phyloP scores from a whole-genome alignment of 371 early-diverging fungal genomes.

The Rhizopus arrhizus region DNA sequence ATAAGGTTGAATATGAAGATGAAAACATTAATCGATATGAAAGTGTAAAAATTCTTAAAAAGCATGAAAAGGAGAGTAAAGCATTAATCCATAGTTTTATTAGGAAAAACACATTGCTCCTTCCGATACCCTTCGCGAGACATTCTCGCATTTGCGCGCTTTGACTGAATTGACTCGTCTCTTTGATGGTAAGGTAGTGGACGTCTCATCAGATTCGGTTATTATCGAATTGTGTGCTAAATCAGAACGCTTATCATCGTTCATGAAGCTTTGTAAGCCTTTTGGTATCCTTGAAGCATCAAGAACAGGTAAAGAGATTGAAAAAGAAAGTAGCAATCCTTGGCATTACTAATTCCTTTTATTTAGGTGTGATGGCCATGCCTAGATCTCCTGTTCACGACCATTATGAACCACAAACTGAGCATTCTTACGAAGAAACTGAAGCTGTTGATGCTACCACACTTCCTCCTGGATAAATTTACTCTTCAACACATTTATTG shows the following conservation, averaged over 20 bases:
- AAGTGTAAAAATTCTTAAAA: not conserved
- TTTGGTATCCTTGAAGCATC: constrained; percentile 95
- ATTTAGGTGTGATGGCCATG: constrained; percentile 89
- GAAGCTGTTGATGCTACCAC: constrained; percentile 79
- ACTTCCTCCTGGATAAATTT: constrained; percentile 89
- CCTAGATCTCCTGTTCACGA: constrained; percentile 83
- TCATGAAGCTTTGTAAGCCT: constrained; percentile 88
- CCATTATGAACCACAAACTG: constrained; percentile 63
- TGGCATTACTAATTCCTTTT: not conserved
- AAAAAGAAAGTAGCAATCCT: not conserved
- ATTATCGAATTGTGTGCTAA: constrained; percentile 89
- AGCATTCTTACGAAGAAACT: constrained; percentile 53
- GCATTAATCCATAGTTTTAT: not conserved
- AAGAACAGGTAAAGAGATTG: constrained; percentile 68
- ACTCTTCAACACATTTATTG: no score
- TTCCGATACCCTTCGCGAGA: constrained; percentile 61
- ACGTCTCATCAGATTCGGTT: constrained; percentile 81
- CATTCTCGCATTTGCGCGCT: constrained; percentile 81
- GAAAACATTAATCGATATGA: constrained; percentile 43
- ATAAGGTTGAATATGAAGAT: constrained; percentile 45
- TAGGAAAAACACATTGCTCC: constrained; percentile 26
- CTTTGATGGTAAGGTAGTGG: constrained; percentile 87
- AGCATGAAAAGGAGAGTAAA: no score
- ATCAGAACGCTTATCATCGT: constrained; percentile 83
- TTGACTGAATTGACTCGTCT: constrained; percentile 81